phyloP scores from a whole-genome alignment of 495 filamentous ascomycete genomes.

The Ramalina intermedia region DNA sequence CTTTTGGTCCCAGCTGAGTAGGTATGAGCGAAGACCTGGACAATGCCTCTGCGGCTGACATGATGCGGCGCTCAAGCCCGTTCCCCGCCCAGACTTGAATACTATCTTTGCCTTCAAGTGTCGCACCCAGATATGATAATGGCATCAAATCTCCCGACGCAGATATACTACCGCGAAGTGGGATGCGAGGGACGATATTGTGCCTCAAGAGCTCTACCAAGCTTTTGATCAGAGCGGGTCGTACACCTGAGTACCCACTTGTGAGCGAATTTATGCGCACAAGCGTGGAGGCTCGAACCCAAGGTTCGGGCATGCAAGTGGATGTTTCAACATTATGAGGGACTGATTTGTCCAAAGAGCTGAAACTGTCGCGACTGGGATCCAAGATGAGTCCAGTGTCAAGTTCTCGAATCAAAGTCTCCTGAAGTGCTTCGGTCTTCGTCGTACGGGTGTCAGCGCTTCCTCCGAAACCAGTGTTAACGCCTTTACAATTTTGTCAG shows the following conservation, averaged over 20 bases:
- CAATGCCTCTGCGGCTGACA: constrained; percentile 32
- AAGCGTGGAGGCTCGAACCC: constrained; percentile 41
- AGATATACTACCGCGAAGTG: constrained; percentile 50
- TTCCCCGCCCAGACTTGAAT: constrained; percentile 25
- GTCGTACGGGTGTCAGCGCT: constrained; percentile 42
- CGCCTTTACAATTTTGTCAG: constrained; percentile 20
- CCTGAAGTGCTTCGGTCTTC: constrained; percentile 36
- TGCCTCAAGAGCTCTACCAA: constrained; percentile 31
- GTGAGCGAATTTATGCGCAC: constrained; percentile 41
- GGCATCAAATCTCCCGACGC: constrained; percentile 54
- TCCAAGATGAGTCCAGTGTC: constrained; percentile 36
- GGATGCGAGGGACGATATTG: constrained; percentile 40
- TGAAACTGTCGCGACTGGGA: background rate
- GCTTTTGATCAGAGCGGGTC: constrained; percentile 30
- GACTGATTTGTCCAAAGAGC: background rate
- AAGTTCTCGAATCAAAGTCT: constrained; percentile 39
- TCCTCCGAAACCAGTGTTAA: constrained; percentile 59
- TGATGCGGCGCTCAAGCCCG: constrained; percentile 10
- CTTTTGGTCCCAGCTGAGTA: constrained; percentile 36
- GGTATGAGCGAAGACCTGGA: constrained; percentile 25
- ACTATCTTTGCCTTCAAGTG: constrained; percentile 40
- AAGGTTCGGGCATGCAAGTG: constrained; percentile 27
- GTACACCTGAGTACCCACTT: constrained; percentile 44
- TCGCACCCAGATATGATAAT: constrained; percentile 44
- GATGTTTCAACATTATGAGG: background rate